A percentile compares a stretch with the other conserved stretches of the same genome.
Conservation (phyloP, 495 filamentous ascomycete genomes). For the Aspergillus carlsbadensis region DNA sequence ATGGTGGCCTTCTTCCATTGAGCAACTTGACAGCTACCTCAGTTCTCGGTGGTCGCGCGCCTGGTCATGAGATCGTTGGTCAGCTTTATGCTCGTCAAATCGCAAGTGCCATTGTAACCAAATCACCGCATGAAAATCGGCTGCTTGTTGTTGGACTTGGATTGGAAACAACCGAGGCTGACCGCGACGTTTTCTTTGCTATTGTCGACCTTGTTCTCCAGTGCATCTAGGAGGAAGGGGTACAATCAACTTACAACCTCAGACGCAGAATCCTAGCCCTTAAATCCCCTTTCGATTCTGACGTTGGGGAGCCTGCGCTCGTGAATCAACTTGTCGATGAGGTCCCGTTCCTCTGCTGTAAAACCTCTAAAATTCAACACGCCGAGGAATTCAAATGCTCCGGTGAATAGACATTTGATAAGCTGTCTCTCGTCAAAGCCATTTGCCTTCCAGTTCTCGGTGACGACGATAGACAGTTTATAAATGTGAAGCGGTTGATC, state of each 20-base stretch:
- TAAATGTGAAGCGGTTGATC: slow-evolving; percentile 9
- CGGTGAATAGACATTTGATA: slow-evolving; percentile 15
- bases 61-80: slow-evolving; percentile 77
- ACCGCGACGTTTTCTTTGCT: slow-evolving; percentile 76
- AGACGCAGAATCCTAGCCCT: slow-evolving; percentile 17
- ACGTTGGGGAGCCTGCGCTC: not conserved
- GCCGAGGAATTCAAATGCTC: slow-evolving; percentile 17
- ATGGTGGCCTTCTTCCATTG: slow-evolving; percentile 68
- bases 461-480: slow-evolving; percentile 17
- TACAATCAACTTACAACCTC: slow-evolving; percentile 16
- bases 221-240: slow-evolving; percentile 45
- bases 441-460: slow-evolving; percentile 17
- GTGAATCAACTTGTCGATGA: slow-evolving; percentile 5
- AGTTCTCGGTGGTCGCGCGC: slow-evolving; percentile 77
- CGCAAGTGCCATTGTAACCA: slow-evolving; percentile 70
- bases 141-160: slow-evolving; percentile 82
- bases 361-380: slow-evolving; percentile 16
- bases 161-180: slow-evolving; percentile 59
- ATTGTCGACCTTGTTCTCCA: slow-evolving; percentile 77
- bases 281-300: slow-evolving; percentile 17
- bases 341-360: slow-evolving; percentile 13
- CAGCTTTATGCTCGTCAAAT: slow-evolving; percentile 89
- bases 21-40: slow-evolving; percentile 83
- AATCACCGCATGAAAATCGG: slow-evolving; percentile 72
- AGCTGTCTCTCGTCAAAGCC: slow-evolving; percentile 19